Base-by-base conservation (phyloP, 2,329 filamentous ascomycete species). In the Fusarium sp. region DNA sequence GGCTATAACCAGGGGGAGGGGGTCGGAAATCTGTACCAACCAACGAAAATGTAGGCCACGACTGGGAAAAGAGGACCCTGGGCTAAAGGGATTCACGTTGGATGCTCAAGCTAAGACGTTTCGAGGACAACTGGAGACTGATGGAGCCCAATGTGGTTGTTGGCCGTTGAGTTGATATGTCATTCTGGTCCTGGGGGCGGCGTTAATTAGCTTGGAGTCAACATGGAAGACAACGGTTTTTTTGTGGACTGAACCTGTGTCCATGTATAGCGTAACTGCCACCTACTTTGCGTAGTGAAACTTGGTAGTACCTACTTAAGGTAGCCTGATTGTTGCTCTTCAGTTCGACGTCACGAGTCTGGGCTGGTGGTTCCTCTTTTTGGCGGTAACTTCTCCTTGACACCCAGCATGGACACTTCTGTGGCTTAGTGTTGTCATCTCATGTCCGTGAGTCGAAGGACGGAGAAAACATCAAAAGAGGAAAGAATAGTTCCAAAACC, bases 91-190 rank as follows among this genome's bases (percentile, higher is more conserved):
- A 69, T 64, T 69, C 45, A 55, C 30, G 30, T 55, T 56, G 46
- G 67, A 51, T 61, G 46, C 41, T 65, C 51, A 58, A 48, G 60
- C 68, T 71, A 71, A 38, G 48, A 65, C 64, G n/a, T 54, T 71
- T 62, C 43, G 45, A 71, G 68, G 56, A 34, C 45, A 49, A 47
- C 55, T 65, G 64, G 67, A 54, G 62, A 70, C 62, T 60, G 45
- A 70, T 68, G 46, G 63, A 68, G 45, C 54, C 44, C 29, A 63
- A 70, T 67, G 56, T 68, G 57, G 63, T 53, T 45, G 63, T 71
- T 71, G 67, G 67, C 67, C 63, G 67, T 70, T 70, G 54, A 63
- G 59, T 65, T 70, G 67, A 70, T 71, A 71, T 70, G 67, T 68
- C 63, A 65, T 71, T 71, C 24, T 52, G 24, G 32, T 20, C 64